A percentile compares a stretch with the other conserved stretches of the same genome.
Conservation (phyloP, 306 rosid species). For the Cercis canadensis region DNA sequence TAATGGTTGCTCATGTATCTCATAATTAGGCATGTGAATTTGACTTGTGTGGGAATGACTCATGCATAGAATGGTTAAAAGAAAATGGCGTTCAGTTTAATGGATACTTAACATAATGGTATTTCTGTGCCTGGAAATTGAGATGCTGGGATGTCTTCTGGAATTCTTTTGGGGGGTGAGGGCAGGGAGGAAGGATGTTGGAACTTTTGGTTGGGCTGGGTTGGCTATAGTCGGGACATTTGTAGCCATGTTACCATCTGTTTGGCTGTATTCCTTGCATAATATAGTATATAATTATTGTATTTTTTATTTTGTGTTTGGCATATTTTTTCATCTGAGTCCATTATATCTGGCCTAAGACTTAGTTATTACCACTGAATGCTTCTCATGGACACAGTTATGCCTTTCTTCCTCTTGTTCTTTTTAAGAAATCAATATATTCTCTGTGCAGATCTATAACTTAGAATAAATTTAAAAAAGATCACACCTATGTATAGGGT, state of each 20-base stretch:
- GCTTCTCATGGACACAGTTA: neutral
- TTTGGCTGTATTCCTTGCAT: neutral
- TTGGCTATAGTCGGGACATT: slow-evolving; percentile 11
- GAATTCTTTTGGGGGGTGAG: slow-evolving; percentile 4
- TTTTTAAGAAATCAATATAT: neutral
- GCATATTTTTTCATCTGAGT: too few species aligned
- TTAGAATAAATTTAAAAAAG: neutral
- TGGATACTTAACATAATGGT: neutral
- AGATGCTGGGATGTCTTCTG: slow-evolving; percentile 18
- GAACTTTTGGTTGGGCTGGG: neutral
- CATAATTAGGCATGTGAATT: neutral
- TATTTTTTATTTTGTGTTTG: too few species aligned
- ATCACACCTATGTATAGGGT: neutral
- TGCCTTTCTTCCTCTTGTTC: slow-evolving; percentile 1
- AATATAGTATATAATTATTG: neutral
- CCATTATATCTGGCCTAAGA: neutral
- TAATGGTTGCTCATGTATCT: neutral
- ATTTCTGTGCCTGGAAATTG: neutral
- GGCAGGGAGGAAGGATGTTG: neutral
- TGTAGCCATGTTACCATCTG: neutral
- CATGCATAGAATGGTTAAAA: slow-evolving; percentile 11
- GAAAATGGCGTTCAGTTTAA: neutral
- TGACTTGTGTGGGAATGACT: slow-evolving; percentile 22
- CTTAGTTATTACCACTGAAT: slow-evolving; percentile 11
- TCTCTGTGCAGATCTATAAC: neutral